Evolutionary conservation across 73 alveolate species (phyloP), one percentile per base, ranked within the genome.

Genomic region (Paramecium tetraurelia): DNA sequence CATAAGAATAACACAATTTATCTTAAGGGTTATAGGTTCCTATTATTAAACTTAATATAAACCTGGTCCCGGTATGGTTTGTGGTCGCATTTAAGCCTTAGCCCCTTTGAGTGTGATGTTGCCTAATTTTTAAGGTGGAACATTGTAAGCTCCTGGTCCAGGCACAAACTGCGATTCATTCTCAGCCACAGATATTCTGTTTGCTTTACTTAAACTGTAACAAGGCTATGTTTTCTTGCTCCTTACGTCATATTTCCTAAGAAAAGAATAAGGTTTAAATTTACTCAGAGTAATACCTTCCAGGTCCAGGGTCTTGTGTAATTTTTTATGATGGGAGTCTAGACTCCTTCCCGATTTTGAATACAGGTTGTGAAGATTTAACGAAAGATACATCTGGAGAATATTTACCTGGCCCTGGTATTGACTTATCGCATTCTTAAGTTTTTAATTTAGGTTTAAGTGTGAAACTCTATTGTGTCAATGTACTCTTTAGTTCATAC

Each of bases 401-500:
- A 46, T 80, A 80, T 80, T 40, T 20, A 44, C 90, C 90, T 1
- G 90, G 90, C 46, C 90, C 90, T 44, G 90, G 90, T 24, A 43
- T 41, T 2, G 41, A 80, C 10, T 31, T 48, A 22, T 41, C 57
- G 4, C 33, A 21, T 31, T 80, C 75, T 46, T 24, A 40, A 12
- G 46, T 24, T 80, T 40, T 80, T 12, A 46, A 10, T 80, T 80
- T 80, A 0, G 50, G 63, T 44, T 80, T 80, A 3, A 80, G 57
- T 4, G 90, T 80, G 76, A 80, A 80, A 80, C 57, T 80, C 16
- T 80, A 63, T 63, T 63, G 46, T 31, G 84, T 63, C 27, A 63
- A 33, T 27, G 84, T 63, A 63, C 84, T 63, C 24, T 63, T 63
- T 31, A 63, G 14, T 12, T 63, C 84, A 63, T 63, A 63, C 84